A percentile compares a stretch with the other conserved stretches of the same genome.
Evolutionary conservation across 169 alveolate genomes (phyloP).

Genomic region (Toxoplasma gondii): DNA sequence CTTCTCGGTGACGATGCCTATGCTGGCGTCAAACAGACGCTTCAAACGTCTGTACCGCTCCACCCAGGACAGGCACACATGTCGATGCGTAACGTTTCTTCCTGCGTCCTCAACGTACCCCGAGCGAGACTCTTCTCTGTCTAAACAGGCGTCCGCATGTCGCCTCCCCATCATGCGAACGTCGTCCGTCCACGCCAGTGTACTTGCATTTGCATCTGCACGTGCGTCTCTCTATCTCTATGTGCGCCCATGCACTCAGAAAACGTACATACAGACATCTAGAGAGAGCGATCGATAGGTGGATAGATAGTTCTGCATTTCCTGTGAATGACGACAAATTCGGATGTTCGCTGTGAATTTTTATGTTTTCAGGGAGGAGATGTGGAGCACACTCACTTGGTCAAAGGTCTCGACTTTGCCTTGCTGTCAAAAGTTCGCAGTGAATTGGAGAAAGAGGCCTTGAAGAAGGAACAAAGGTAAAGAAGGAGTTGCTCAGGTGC

Average conservation of each 20-base stretch:
- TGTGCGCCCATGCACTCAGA: not conserved
- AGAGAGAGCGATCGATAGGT: not conserved
- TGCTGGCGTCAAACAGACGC: no score
- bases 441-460: slow-evolving; percentile 67
- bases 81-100: no score
- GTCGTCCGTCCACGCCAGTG: not conserved
- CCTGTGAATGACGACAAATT: not conserved
- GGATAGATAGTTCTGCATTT: not conserved
- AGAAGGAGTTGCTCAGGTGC: no score
- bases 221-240: not conserved
- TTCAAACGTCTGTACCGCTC: no score
- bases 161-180: no score
- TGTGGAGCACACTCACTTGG: slow-evolving; percentile 78
- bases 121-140: no score
- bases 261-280: not conserved
- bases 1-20: no score
- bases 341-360: not conserved
- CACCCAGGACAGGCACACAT: no score
- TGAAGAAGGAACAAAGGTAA: slow-evolving; percentile 23
- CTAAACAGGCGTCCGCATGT: no score
- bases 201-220: not conserved
- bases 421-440: slow-evolving; percentile 72
- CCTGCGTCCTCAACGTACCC: no score
- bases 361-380: slow-evolving; percentile 65
- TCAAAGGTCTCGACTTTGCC: slow-evolving; percentile 75